Evolutionary conservation across 371 early-diverging fungal genomes (phyloP), one percentile per base, ranked within the genome.

Genomic region (Entomophthora muscae): DNA sequence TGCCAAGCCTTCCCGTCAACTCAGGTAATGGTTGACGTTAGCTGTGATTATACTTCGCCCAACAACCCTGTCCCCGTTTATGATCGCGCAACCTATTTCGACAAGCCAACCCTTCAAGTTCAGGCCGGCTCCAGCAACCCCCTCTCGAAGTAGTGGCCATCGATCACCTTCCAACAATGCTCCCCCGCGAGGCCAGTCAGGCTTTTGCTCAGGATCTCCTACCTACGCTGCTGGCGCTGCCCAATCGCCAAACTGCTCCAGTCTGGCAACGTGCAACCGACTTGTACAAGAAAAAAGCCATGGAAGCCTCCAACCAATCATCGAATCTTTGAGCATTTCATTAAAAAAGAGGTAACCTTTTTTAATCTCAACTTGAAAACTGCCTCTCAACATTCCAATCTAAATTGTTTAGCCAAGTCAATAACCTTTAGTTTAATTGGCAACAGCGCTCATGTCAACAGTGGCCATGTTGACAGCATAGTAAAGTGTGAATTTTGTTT

Each of bases 61-160:
- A 82, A 92, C 78, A 97, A 97, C 76, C 98, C 98, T 33, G 82
- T 97, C 61, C 98, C 95, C 26, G 83, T 97, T 56, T 97, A 97
- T 80, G 72, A 76, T 51, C 76, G 83, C 72, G 83, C 84, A 75
- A 92, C 95, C 26, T 91, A 93, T 17, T 97, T 97, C 75, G 91
- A 90, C 69, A 81, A 90, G 60, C 93, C 98, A 31, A 83, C 86
- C 26, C 74, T 93, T 30, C 73, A 72, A 52, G 86, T 93, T 5
- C 67, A 70, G 71, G 72, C 63, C 53, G 74, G 63, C 1, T 13
- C 31, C 22, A 26, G 53, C 56, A 7, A 7, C 12, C 51, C 28
- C 55, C 86, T 23, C 70, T 95, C 68, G 89, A 94, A 54, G 88
- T 97, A 31, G 82, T 91, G 70, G 87, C 95, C 5, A 97, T 97